Base-by-base conservation (phyloP, 2,329 filamentous ascomycete genomes). In the Periglandula ipomoeae region DNA sequence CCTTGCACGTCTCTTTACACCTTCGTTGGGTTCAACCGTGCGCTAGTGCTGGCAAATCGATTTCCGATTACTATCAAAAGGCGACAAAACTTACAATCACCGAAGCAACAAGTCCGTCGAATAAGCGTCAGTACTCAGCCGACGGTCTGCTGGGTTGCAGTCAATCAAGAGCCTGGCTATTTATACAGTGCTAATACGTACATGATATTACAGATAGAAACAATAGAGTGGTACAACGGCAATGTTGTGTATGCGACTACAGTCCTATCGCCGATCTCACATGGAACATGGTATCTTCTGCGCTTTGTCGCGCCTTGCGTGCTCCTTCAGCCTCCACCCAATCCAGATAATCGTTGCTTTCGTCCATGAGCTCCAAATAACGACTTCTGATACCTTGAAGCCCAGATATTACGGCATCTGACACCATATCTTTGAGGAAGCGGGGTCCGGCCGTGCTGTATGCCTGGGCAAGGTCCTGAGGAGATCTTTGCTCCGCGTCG, bases 291-390 rank as follows among this genome's bases (percentile, higher is more conserved):
- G 76, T 81, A 51, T 70, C 66, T 50, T 71, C 67, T 0, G 87
- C 85, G 56, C 73, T 87, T 44, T 68, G 61, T 22, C 70, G 69
- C n/a, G 87, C 87, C 60, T 74, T 80, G 35, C 64, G 62, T 0
- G 77, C 78, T 0, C 87, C 85, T 35, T 76, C 62, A 4, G 65
- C 70, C 40, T 78, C 79, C 10, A 87, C 69, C 9, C 74, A 66
- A 43, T 81, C 73, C 11, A 89, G 63, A 59, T 74, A 75, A 27
- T 62, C 71, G 19, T 77, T 70, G 19, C 72, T 68, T 37, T 64
- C 61, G 44, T 47, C 59, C 35, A 83, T 65, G 5, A 84, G 60
- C 45, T 73, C 67, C 3, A 71, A 53, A 58, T 82, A 89, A 30
- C 72, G 68, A 39, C 75, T 72, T 20, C 82, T 67, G 30, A 89